Evolutionary conservation across 768 basidiomycete species (phyloP), one percentile per base, ranked within the genome.

Genomic region (Ephemerocybe angulata): DNA sequence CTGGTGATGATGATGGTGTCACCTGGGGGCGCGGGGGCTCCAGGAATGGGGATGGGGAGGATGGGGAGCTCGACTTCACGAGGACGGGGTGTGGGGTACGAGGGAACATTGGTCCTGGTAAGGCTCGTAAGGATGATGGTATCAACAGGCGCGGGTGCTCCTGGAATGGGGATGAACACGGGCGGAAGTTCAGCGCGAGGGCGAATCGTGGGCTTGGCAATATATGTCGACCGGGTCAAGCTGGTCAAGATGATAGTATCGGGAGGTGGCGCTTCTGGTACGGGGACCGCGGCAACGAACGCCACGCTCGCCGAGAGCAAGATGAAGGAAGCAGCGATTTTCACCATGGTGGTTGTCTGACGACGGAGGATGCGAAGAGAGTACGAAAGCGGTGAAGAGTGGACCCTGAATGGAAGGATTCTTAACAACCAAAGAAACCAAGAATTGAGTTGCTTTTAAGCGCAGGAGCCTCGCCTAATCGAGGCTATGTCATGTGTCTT

Each of bases 61-160:
- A 31, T 15, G 3, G 48, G 48, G 4, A 28, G 12, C 17, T 19
- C 30, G 2, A 13, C 48, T 15, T 29, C 48, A 19, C 48, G 48
- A 13, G 48, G 48, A 12, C 48, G 48, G 21, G 31, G 29, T n/a
- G 48, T 50, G 13, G 48, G 48, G 13, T 31, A 21, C 0, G 28
- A 22, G 13, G 17, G 6, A 22, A 29, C 27, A 6, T n/a, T 22
- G 1, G 30, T 50, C 31, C 48, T 29, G 6, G 48, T 50, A 6
- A 50, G 48, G 30, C 48, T 50, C n/a, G 48, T 50, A 19, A 50
- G 30, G 21, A 50, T 50, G n/a, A 50, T 50, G 48, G 48, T 50
- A 19, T 50, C 15, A 8, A 22, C 19, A 13, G 48, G 48, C 13
- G 29, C 21, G 19, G 29, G 48, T 10, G n/a, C 30, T 5, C 29